A percentile compares a stretch with the other conserved stretches of the same genome.
These are phyloP conservation scores for Candida lessepsii DNA, from an alignment of 805 yeast genomes.

Conservation along the genomic window DNA sequence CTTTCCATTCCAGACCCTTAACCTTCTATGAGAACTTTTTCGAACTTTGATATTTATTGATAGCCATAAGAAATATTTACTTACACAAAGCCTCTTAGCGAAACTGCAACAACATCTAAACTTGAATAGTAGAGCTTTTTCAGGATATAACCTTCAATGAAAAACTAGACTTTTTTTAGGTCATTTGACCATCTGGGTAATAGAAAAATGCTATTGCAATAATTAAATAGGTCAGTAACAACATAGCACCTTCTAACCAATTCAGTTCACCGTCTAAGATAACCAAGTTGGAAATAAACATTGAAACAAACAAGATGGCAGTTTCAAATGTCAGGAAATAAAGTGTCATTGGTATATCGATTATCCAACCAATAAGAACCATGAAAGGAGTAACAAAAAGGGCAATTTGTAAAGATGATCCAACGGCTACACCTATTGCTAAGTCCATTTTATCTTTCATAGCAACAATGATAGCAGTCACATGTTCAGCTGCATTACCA, in stretches of 20 bases:
- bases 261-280: conserved; percentile 93
- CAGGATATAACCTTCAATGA: too few relatives aligned
- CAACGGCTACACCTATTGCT: conserved; percentile 95
- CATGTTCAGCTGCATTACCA: conserved; percentile 99
- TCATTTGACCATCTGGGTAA: conserved; percentile 61
- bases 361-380: conserved; percentile 91
- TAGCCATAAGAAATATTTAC: too few relatives aligned
- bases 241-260: conserved; percentile 96
- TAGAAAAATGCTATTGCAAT: conserved; percentile 87
- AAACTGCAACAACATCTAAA: too few relatives aligned
- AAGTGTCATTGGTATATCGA: conserved; percentile 88
- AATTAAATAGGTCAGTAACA: conserved; percentile 80
- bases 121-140: too few relatives aligned
- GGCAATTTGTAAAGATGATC: conserved; percentile 93
- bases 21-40: too few relatives aligned
- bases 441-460: conserved; percentile 96
- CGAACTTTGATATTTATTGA: too few relatives aligned
- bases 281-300: conserved; percentile 81
- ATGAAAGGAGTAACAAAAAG: conserved; percentile 92
- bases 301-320: conserved; percentile 84
- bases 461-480: conserved; percentile 93
- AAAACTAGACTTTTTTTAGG: background rate
- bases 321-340: conserved; percentile 93
- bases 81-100: too few relatives aligned
- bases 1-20: too few relatives aligned